Evolutionary conservation across 805 yeast species (phyloP).

Genomic region (Schwanniomyces vanrijiae): DNA sequence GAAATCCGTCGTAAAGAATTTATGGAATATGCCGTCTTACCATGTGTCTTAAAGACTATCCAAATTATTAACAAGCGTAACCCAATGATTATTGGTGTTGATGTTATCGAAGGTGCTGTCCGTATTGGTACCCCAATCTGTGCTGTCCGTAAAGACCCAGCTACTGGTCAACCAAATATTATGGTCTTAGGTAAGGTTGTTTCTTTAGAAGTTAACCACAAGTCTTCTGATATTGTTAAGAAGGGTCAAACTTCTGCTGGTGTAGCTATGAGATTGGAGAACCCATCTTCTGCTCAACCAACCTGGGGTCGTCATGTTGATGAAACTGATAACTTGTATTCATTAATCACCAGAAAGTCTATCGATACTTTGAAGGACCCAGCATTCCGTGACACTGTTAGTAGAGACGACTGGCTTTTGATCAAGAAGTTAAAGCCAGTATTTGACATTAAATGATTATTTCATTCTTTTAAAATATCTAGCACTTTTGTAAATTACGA

Average conservation of each 20-base stretch:
- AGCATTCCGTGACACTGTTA: conserved; percentile 92
- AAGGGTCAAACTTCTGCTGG: conserved; percentile 97
- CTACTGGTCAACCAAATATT: conserved; percentile 69
- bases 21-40: conserved; percentile 87
- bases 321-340: conserved; percentile 86
- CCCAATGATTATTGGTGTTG: conserved; percentile 99
- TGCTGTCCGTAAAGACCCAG: conserved; percentile 87
- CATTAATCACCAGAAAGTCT: conserved; percentile 85
- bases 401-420: conserved; percentile 94
- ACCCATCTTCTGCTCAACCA: conserved; percentile 90
- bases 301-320: conserved; percentile 99
- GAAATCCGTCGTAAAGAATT: conserved; percentile 90
- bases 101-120: conserved; percentile 86
- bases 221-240: conserved; percentile 72
- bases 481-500: conserved; percentile 4
- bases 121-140: conserved; percentile 94
- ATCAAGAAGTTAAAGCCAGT: conserved; percentile 84
- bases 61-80: conserved; percentile 98
- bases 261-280: conserved; percentile 96
- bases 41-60: conserved; percentile 89
- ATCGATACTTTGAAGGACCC: conserved; percentile 98
- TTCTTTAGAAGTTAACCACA: conserved; percentile 96
- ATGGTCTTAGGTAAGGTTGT: conserved; percentile 83
- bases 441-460: conserved; percentile 71
- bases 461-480: not conserved